phyloP scores from a whole-genome alignment of 2,329 filamentous ascomycete species.

The Alternaria sp. region DNA sequence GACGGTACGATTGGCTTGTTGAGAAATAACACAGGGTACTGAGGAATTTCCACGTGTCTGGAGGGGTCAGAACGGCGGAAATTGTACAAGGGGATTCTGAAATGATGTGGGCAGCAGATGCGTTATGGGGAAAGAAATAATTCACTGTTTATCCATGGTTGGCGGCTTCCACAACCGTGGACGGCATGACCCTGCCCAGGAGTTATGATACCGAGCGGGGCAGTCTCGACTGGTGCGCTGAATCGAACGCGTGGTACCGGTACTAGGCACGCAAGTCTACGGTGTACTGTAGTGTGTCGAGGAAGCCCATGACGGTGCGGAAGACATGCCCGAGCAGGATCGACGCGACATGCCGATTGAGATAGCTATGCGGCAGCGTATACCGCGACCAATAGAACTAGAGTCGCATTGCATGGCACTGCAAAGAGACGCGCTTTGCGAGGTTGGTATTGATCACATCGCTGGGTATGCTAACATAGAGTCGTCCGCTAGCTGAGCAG shows the following conservation, averaged over 20 bases:
- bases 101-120: neutral
- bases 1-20: neutral
- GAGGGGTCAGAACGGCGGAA: neutral
- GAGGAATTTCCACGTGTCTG: neutral
- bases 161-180: slow-evolving; percentile 6
- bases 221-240: neutral
- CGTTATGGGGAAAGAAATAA: neutral
- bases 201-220: neutral
- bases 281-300: neutral
- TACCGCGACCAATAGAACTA: slow-evolving; percentile 1
- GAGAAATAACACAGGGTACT: neutral
- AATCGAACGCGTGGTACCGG: neutral
- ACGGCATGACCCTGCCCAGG: neutral
- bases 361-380: neutral
- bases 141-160: slow-evolving; percentile 5
- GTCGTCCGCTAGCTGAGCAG: neutral
- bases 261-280: slow-evolving; percentile 3
- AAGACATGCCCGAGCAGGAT: slow-evolving; percentile 7
- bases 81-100: neutral
- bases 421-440: neutral
- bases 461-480: neutral
- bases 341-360: neutral
- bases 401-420: neutral
- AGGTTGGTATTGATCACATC: neutral
- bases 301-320: slow-evolving; percentile 6